A percentile compares a stretch with the other conserved stretches of the same genome.
Conservation (phyloP, 306 rosid genomes). For the Vigna radiata region DNA sequence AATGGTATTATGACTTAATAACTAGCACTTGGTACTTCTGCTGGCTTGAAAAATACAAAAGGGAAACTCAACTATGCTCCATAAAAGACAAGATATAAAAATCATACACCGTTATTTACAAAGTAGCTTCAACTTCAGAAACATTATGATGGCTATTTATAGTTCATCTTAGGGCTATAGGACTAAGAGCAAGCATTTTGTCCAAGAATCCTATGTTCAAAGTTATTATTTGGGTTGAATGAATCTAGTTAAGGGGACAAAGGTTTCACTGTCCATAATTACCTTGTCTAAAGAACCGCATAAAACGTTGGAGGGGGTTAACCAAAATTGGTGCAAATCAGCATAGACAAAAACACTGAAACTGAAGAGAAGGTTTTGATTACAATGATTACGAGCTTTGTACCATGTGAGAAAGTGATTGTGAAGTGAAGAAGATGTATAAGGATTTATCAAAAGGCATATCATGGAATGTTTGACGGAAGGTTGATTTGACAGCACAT, state of each 20-base stretch:
- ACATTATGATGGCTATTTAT: background rate
- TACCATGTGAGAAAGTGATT: background rate
- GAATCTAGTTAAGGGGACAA: background rate
- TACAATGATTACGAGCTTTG: constrained; percentile 23
- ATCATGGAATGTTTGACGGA: constrained; percentile 43
- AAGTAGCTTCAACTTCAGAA: constrained; percentile 11
- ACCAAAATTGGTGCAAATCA: background rate
- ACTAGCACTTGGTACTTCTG: constrained; percentile 22
- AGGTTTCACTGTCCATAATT: background rate
- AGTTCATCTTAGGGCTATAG: background rate
- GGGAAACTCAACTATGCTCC: constrained; percentile 30
- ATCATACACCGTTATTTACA: background rate
- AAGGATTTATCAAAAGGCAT: constrained; percentile 36
- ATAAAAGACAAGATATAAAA: constrained; percentile 20
- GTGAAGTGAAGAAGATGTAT: constrained; percentile 34
- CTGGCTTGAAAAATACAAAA: constrained; percentile 24
- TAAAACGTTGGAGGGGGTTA: background rate
- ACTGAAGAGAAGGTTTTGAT: constrained; percentile 26
- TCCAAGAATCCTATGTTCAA: background rate
- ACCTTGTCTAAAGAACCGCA: background rate
- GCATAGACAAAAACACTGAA: background rate
- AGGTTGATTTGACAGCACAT: constrained; percentile 46
- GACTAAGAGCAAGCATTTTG: background rate
- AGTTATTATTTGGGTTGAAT: background rate
- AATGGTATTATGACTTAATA: constrained; percentile 42